These are phyloP conservation scores for Lanmaoa pseudosensibilis DNA, from an alignment of 768 basidiomycete genomes.

Conservation along the genomic window DNA sequence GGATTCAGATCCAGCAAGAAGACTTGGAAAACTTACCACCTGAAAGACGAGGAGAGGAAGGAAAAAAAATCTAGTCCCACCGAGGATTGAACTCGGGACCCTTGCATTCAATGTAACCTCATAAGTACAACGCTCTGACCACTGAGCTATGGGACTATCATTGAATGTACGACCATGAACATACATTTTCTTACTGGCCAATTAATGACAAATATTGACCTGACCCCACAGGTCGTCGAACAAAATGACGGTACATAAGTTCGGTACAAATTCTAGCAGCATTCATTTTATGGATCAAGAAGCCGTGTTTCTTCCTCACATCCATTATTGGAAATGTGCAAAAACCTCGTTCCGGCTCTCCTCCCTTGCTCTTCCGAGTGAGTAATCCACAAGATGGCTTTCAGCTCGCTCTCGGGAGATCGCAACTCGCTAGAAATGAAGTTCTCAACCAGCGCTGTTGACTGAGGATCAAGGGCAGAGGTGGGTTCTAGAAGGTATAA, in stretches of 20 bases:
- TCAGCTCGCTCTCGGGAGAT: constrained; percentile 48
- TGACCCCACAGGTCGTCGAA: no score
- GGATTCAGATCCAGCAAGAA: background rate
- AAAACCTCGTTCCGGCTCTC: constrained; percentile 69
- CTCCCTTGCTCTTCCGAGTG: constrained; percentile 80
- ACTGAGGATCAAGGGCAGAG: constrained; percentile 76
- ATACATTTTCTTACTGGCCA: background rate
- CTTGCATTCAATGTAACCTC: constrained; percentile 55
- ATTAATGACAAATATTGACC: background rate
- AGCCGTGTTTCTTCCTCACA: constrained; percentile 41
- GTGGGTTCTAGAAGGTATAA: constrained; percentile 67
- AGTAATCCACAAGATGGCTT: constrained; percentile 85
- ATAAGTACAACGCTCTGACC: constrained; percentile 65
- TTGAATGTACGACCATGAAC: fast-evolving
- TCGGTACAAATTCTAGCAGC: background rate
- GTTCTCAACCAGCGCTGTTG: constrained; percentile 65
- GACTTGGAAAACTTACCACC: background rate
- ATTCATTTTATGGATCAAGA: constrained; percentile 25
- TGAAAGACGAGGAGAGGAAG: background rate
- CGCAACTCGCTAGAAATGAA: constrained; percentile 54
- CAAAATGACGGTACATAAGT: background rate
- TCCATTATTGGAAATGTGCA: constrained; percentile 47
- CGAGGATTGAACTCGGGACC: constrained; percentile 65
- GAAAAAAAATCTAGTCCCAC: constrained; percentile 51
- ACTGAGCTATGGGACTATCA: constrained; percentile 57